A percentile compares a stretch with the other conserved stretches of the same genome.
Evolutionary conservation across 257 asterid genomes (phyloP).

Genomic region (Plantago ovata): DNA sequence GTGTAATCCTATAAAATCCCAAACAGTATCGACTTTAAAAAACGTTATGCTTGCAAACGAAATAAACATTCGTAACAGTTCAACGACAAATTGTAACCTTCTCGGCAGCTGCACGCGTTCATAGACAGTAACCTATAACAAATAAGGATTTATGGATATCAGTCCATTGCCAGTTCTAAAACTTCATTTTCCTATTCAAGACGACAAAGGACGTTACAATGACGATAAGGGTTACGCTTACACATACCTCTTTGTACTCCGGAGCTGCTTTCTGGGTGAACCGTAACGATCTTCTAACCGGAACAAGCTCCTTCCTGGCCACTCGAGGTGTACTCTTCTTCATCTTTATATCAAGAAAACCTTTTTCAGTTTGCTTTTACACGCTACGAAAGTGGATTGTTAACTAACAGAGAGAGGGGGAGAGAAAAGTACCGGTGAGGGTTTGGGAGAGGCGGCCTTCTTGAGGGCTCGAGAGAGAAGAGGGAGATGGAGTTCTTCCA

Average conservation of each 20-base stretch:
- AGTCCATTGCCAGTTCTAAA: neutral
- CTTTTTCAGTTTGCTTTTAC: too few species aligned
- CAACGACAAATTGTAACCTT: conserved; percentile 38
- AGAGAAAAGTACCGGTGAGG: conserved; percentile 55
- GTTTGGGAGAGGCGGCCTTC: conserved; percentile 55
- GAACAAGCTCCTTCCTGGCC: conserved; percentile 63
- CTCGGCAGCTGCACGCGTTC: conserved; percentile 68
- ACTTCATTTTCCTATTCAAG: neutral
- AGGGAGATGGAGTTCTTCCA: conserved; percentile 85
- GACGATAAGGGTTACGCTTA: too few species aligned
- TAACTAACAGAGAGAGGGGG: too few species aligned
- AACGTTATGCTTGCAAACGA: neutral
- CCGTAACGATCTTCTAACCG: conserved; percentile 73
- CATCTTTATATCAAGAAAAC: conserved; percentile 54
- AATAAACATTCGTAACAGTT: too few species aligned
- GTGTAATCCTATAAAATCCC: conserved; percentile 33
- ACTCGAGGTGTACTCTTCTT: conserved; percentile 61
- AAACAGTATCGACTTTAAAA: neutral
- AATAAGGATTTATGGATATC: conserved; percentile 1
- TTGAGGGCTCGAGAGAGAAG: conserved; percentile 66
- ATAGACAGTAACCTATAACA: conserved; percentile 48
- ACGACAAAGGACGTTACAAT: neutral
- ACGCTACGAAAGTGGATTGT: too few species aligned
- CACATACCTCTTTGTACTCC: conserved; percentile 60
- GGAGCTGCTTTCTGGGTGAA: conserved; percentile 57